Evolutionary conservation across 2,329 filamentous ascomycete species (phyloP).

Genomic region (Phialophora expanda): DNA sequence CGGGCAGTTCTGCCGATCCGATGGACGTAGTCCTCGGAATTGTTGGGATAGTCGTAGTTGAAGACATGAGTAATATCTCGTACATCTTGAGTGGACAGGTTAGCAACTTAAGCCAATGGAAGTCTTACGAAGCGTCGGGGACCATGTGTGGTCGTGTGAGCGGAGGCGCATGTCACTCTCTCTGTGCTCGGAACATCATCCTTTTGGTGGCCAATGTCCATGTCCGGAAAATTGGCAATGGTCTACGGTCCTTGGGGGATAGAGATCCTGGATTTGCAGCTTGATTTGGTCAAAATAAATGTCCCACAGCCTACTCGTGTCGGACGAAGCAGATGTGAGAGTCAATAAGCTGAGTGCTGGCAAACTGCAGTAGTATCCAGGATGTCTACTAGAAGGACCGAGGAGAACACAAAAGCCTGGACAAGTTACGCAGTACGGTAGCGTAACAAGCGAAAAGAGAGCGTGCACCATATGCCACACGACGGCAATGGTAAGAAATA

Average conservation of each 20-base stretch:
- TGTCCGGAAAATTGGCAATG: constrained; percentile 54
- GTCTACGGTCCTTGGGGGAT: constrained; percentile 63
- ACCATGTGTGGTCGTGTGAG: constrained; percentile 66
- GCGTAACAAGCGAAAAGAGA: constrained; percentile 84
- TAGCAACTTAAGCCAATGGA: constrained; percentile 67
- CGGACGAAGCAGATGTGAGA: constrained; percentile 32
- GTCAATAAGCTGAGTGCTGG: constrained; percentile 34
- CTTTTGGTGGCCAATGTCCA: constrained; percentile 54
- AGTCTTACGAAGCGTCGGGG: constrained; percentile 51
- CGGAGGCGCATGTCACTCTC: constrained; percentile 64
- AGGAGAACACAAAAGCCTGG: constrained; percentile 72
- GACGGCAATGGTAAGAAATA: constrained; percentile 55
- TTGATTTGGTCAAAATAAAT: constrained; percentile 78
- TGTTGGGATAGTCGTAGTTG: constrained; percentile 99
- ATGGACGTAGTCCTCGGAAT: constrained; percentile 72
- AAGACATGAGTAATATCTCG: constrained; percentile 99
- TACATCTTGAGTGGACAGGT: constrained; percentile 89
- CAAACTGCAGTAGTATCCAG: constrained; percentile 68
- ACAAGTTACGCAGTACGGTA: constrained; percentile 85
- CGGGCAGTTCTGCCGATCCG: constrained; percentile 72
- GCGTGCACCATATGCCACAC: constrained; percentile 71
- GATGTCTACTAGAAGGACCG: constrained; percentile 82
- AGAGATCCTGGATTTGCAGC: constrained; percentile 73
- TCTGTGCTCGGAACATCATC: constrained; percentile 54
- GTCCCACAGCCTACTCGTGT: constrained; percentile 36